Base-by-base conservation (phyloP, 2,329 filamentous ascomycete species). In the Penicillium sp. region DNA sequence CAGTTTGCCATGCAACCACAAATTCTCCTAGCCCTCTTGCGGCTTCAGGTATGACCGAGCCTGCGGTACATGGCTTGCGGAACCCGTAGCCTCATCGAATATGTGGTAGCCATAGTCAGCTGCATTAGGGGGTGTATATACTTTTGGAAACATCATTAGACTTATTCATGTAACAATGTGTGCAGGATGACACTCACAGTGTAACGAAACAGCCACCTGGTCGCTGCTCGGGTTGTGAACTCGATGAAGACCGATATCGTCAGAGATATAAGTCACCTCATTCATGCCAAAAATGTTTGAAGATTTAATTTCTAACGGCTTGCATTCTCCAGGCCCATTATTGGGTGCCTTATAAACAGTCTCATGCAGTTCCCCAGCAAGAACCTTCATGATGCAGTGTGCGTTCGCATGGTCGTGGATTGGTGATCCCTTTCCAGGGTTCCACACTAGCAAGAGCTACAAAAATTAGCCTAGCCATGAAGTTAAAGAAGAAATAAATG, bases 341-440 rank as follows among this genome's bases (percentile, higher is more conserved):
- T 64, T 47, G 0, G 71, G 71, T 3, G 63, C 37, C 5, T 66
- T 28, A 15, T 73, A 73, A 8, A 73, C 66, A 0, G 70, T 71
- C 48, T 74, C 71, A 15, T 65, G 64, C 5, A 73, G 55, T 22
- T 71, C 63, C 2, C 71, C 71, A 11, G 71, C 68, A 11, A 75
- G 56, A 5, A 75, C 63, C 50, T 75, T 75, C 73, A 75, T 75
- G 54, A 75, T 71, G 57, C 73, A 75, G 58, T 75, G 73, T 14
- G 73, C 73, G 41, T 74, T 71, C 56, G 73, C 73, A 45, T 75
- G 73, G 55, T 75, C 73, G 35, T 75, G 73, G 47, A 75, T 67
- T 0, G 71, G 73, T 0, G 71, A 74, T 25, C 73, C 73, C 50
- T 74, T 75, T n/a, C 68, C 64, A 0, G 73, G 73, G 39, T 73